phyloP scores from a whole-genome alignment of 2,329 filamentous ascomycete genomes.

The Fusarium vanettenii region DNA sequence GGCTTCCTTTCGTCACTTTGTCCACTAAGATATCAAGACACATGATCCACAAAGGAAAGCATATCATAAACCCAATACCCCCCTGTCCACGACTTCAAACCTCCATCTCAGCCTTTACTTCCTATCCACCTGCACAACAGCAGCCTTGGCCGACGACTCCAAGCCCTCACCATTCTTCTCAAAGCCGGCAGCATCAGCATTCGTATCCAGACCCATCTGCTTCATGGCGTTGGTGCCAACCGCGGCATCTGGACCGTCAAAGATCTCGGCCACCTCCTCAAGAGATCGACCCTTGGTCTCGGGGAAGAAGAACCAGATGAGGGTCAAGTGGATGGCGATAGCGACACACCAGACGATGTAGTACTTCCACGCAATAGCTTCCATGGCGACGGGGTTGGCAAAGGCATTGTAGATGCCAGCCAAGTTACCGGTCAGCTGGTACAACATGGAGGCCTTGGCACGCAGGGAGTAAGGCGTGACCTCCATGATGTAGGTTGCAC shows the following conservation, averaged over 20 bases:
- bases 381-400: constrained; percentile 57
- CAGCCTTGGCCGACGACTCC: neutral
- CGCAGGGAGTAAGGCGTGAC: constrained; percentile 51
- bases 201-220: constrained; percentile 24
- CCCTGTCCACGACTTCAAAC: neutral
- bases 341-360: constrained; percentile 57
- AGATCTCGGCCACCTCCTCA: constrained; percentile 40
- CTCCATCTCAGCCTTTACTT: neutral
- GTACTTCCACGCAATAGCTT: constrained; percentile 55
- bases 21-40: neutral
- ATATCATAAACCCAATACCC: neutral
- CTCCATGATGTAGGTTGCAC: constrained; percentile 59
- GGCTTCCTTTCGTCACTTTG: neutral
- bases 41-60: neutral
- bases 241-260: constrained; percentile 35
- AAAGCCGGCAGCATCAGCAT: constrained; percentile 5
- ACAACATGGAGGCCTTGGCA: constrained; percentile 45
- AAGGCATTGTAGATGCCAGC: constrained; percentile 53
- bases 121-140: neutral
- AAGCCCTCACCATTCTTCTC: neutral
- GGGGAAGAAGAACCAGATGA: constrained; percentile 46
- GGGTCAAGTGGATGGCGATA: constrained; percentile 27
- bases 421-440: constrained; percentile 43
- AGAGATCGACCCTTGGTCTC: constrained; percentile 38
- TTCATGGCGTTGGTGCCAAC: constrained; percentile 34